Percentiles rank a stretch among this genome's conserved stretches.
These are phyloP conservation scores for Colletotrichum australisinense DNA, from an alignment of 2,329 filamentous ascomycete species.

Conservation along the genomic window DNA sequence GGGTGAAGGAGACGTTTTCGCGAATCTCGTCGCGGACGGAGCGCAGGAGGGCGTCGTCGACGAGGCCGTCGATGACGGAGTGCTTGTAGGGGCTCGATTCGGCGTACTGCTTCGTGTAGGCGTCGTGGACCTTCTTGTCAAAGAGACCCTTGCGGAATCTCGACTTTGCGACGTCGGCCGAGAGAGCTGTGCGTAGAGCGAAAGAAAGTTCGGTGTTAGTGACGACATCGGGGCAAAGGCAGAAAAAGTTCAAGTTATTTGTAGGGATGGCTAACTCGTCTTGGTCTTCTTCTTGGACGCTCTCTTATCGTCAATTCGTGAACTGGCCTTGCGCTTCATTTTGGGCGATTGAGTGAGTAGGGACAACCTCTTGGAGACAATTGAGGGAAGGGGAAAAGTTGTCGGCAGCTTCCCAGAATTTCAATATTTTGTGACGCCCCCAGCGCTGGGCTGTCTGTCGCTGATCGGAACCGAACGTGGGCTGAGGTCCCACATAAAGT, in stretches of 20 bases:
- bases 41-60: constrained; percentile 85
- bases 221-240: not conserved
- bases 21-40: constrained; percentile 89
- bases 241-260: not conserved
- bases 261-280: constrained; percentile 49
- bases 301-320: constrained; percentile 54
- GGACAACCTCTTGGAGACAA: not conserved
- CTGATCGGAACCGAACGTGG: constrained; percentile 24
- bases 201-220: constrained; percentile 30
- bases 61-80: constrained; percentile 84
- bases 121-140: constrained; percentile 64
- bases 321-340: constrained; percentile 72
- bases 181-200: constrained; percentile 51
- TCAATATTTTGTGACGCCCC: constrained; percentile 13
- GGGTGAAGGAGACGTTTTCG: constrained; percentile 92
- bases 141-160: constrained; percentile 77
- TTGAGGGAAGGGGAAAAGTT: not conserved
- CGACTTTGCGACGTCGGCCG: constrained; percentile 61
- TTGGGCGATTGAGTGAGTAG: constrained; percentile 36
- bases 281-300: constrained; percentile 65
- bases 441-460: constrained; percentile 7
- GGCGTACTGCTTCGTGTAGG: constrained; percentile 73
- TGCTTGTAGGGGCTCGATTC: constrained; percentile 85
- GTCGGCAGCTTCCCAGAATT: constrained; percentile 4
- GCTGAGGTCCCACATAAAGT: constrained; percentile 34